Base-by-base conservation (phyloP, 2,329 filamentous ascomycete species). In the Camptophora hylomeconis region DNA sequence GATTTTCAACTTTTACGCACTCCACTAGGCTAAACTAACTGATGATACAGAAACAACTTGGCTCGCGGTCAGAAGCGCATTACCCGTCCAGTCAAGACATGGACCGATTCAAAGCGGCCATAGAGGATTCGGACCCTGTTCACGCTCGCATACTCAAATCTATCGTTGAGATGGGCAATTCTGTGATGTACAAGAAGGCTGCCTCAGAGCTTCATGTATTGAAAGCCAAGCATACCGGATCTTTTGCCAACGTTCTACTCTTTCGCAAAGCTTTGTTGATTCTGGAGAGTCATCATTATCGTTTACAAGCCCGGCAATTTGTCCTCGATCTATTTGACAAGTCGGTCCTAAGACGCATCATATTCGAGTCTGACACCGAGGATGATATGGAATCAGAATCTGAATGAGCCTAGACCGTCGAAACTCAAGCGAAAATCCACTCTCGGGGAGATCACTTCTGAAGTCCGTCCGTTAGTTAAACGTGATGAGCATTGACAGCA, bases 281-380 rank as follows among this genome's bases (percentile, higher is more conserved):
- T 26, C 66, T 98, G 35, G 84, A 94, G 53, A 75, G 73, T 42
- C 87, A 93, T 45, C 83, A 92, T 49, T 95, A 89, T 54, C 72
- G 84, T 13, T 67, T 98, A 2, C 78, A 77, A 1, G 80, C 92
- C 16, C 78, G 87, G 37, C 76, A 87, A 24, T 86, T 93, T 56
- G 80, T 93, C 19, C 75, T 95, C 35, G 89, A 95, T 49, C 59
- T 98, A 13, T 98, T 98, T 46, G 87, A 95, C 47, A 89, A 87
- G 56, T 76, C 72, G 35, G 81, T 95, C 23, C 66, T 95, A 56
- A 67, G 84, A 39, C 72, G 73, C 40, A 80, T 94, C 36, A 80
- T 98, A 8, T 75, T 92, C 33, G 75, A 80, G 28, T 78, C 81
- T 44, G 78, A 80, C 8, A 23, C n/a, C 12, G 58, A 58, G 7